Base-by-base conservation (phyloP, 2,329 filamentous ascomycete genomes). In the Achaetomium macrosporum region DNA sequence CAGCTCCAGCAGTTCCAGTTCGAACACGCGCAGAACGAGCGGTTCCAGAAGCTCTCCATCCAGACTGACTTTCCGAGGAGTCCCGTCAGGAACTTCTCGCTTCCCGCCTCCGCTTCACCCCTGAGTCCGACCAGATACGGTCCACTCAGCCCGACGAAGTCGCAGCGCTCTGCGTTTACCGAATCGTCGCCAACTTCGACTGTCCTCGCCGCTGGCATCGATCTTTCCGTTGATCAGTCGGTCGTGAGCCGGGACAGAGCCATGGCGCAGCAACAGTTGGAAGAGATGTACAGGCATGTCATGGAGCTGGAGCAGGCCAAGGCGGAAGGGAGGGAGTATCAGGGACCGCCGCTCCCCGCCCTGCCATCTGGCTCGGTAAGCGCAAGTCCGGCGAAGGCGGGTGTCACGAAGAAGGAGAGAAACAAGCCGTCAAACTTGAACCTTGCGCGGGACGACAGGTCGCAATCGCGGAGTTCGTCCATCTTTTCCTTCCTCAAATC, bases 251-350 rank as follows among this genome's bases (percentile, higher is more conserved):
- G 81, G 55, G 88, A 96, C 69, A 82, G 80, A 66, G 77, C 79
- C 64, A 85, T 85, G 73, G 84, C 88, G 58, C 84, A 93, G 68
- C 77, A 85, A 59, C 88, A 96, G 67, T 83, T 96, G 69, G 90
- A 96, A 68, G 83, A 88, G 63, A 83, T 97, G 67, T 97, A 96
- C 71, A 90, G 85, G 57, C 87, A 90, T 61, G 91, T 96, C 58
- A 87, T 96, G 84, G 89, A 90, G 68, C 88, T 95, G 62, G 91
- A 96, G 64, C 81, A 79, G 53, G 81, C 81, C 47, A 85, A 84
- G 67, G 73, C 77, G 59, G 75, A 74, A 44, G 82, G 82, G 31
- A 65, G 79, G 40, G 68, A 69, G 16, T 71, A 80, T 42, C 73
- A 77, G 19, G 67, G 65, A 6, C 71, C 75, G 36, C 69, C 73